Evolutionary conservation across 306 rosid genomes (phyloP).

Genomic region (Vigna angularis): DNA sequence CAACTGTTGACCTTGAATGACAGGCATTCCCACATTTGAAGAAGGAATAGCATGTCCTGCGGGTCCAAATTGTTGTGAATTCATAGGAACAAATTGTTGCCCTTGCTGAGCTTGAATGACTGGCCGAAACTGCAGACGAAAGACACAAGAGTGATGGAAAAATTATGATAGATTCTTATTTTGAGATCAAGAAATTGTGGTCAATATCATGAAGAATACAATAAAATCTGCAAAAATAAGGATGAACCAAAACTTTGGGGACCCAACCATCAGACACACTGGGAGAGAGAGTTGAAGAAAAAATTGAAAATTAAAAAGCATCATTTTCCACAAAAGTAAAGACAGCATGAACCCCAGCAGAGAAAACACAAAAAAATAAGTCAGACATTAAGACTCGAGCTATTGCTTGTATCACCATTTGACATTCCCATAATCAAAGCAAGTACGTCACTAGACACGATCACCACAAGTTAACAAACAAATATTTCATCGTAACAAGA

Average conservation of each 20-base stretch:
- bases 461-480: conserved; percentile 6
- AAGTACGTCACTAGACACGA: conserved; percentile 4
- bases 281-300: not conserved
- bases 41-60: conserved; percentile 75
- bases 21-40: conserved; percentile 71
- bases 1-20: conserved; percentile 72
- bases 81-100: conserved; percentile 66
- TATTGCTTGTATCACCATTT: conserved; percentile 33
- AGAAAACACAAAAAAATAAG: not conserved
- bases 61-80: conserved; percentile 77
- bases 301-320: not conserved
- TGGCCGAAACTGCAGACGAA: conserved; percentile 75
- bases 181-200: conserved; percentile 24
- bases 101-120: conserved; percentile 80
- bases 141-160: conserved; percentile 38
- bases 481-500: not conserved
- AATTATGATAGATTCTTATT: conserved; percentile 21
- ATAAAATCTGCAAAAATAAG: conserved; percentile 40
- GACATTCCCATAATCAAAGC: not conserved
- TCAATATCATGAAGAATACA: conserved; percentile 14
- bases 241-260: conserved; percentile 54
- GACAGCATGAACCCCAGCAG: not conserved
- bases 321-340: not conserved
- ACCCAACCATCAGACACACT: conserved; percentile 46
- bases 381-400: not conserved